A percentile compares a stretch with the other conserved stretches of the same genome.
phyloP scores from a whole-genome alignment of 257 asterid species.

The Forsythia suspensa region DNA sequence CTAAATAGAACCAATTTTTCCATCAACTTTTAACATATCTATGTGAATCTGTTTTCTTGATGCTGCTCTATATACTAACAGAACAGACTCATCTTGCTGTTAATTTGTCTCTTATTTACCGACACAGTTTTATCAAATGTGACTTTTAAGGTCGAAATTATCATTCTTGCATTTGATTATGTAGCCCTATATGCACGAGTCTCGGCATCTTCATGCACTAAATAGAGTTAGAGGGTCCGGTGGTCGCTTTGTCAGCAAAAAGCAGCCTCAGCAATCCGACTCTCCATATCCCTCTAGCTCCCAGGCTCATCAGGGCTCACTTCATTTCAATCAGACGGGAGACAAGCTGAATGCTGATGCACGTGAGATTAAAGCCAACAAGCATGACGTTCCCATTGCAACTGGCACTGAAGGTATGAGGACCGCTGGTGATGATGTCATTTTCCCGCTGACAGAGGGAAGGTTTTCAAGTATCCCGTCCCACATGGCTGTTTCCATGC shows the following conservation, averaged over 20 bases:
- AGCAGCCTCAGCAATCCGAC: slow-evolving; percentile 51
- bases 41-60: background rate
- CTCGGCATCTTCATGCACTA: slow-evolving; percentile 90
- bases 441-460: slow-evolving; percentile 39
- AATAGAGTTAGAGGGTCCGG: slow-evolving; percentile 91
- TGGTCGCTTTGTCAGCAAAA: slow-evolving; percentile 88
- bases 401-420: slow-evolving; percentile 24
- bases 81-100: background rate
- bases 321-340: slow-evolving; percentile 24
- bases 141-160: background rate
- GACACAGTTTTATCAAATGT: background rate
- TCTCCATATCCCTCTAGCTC: slow-evolving; percentile 31
- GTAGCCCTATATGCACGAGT: slow-evolving; percentile 99
- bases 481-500: slow-evolving; percentile 41
- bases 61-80: background rate
- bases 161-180: background rate
- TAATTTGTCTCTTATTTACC: too few species aligned
- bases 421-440: slow-evolving; percentile 18
- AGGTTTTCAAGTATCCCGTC: slow-evolving; percentile 28
- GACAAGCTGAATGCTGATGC: slow-evolving; percentile 9
- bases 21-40: background rate
- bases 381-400: slow-evolving; percentile 20
- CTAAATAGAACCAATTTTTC: too few species aligned
- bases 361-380: slow-evolving; percentile 7
- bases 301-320: slow-evolving; percentile 22